Evolutionary conservation across 108 stramenopile genomes (phyloP), one percentile per base, ranked within the genome.

Genomic region (Skeletonema menzelii): DNA sequence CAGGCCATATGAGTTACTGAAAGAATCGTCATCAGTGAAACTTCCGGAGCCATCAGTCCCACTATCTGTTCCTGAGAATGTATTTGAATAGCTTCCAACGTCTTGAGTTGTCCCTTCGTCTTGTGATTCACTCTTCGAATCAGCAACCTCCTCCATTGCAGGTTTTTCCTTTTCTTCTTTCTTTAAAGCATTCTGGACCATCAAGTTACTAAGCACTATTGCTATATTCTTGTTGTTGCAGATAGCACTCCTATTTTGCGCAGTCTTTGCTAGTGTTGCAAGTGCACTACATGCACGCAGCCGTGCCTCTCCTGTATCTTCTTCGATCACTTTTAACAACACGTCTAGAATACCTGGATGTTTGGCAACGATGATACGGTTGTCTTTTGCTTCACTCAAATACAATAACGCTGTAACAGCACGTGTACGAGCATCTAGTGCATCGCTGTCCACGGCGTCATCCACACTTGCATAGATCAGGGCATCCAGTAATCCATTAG

Each of bases 191-290:
- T 68, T 58, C 55, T 34, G 27, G 27, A 56, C 65, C 86, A 68
- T 76, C 58, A 79, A 63, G 20, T 73, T 75, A 47, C 71, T 70
- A 59, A 93, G 28, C 20, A 76, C 75, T 31, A 73, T 60, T 4
- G 84, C 30, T 56, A 94, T 53, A 6, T 72, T 72, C 22, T 77
- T 60, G 12, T 53, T 67, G 1, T 67, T 46, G 31, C 80, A 84
- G 58, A 95, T 80, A 30, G 64, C 56, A 46, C 86, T 87, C 64
- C 94, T 55, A 62, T 88, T 87, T 27, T 63, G 59, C 11, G 76
- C 61, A 14, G 91, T 83, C 64, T 95, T 95, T 4, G 90, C 91
- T 27, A 91, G 40, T 28, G 84, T 78, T 37, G 90, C 94, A 7
- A 92, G 56, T 0, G 80, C 72, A 34, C 77, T 71, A 59, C 91